Evolutionary conservation across 371 early-diverging fungal genomes (phyloP).

Genomic region (Vairimorpha necatrix): DNA sequence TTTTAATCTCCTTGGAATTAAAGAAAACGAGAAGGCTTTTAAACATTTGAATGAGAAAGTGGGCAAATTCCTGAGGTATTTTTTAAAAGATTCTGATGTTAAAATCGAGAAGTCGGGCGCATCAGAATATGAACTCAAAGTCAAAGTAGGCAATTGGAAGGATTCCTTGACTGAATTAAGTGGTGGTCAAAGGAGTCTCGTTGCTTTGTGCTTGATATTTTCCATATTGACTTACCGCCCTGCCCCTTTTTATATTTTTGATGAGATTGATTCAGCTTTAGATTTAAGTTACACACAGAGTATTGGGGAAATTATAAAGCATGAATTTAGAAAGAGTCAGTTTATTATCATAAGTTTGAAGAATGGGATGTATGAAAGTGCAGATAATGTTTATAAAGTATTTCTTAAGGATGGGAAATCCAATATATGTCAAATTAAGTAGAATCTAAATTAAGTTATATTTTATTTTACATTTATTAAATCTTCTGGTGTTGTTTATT

Average conservation of each 20-base stretch:
- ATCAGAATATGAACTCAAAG: conserved; percentile 73
- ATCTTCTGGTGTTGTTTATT: background rate
- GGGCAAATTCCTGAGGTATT: conserved; percentile 58
- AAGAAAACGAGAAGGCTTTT: conserved; percentile 63
- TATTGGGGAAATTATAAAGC: conserved; percentile 88
- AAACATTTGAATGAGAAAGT: conserved; percentile 59
- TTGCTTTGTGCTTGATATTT: conserved; percentile 90
- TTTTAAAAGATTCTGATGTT: conserved; percentile 51
- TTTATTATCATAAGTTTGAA: conserved; percentile 98
- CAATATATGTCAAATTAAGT: conserved; percentile 71
- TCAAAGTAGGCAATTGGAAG: conserved; percentile 93
- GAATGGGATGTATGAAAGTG: conserved; percentile 98
- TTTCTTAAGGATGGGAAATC: conserved; percentile 89
- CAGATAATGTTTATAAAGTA: conserved; percentile 88
- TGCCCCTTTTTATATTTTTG: conserved; percentile 98
- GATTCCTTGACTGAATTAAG: conserved; percentile 86
- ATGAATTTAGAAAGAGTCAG: conserved; percentile 89
- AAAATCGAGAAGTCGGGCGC: conserved; percentile 23
- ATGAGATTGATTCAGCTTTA: conserved; percentile 98
- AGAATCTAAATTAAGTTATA: background rate
- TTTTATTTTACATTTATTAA: background rate
- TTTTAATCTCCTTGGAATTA: conserved; percentile 46
- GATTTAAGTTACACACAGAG: conserved; percentile 96
- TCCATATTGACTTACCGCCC: conserved; percentile 93
- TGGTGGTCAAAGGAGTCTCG: conserved; percentile 93